Evolutionary conservation across 257 asterid species (phyloP).

Genomic region (Mentha longifolia): DNA sequence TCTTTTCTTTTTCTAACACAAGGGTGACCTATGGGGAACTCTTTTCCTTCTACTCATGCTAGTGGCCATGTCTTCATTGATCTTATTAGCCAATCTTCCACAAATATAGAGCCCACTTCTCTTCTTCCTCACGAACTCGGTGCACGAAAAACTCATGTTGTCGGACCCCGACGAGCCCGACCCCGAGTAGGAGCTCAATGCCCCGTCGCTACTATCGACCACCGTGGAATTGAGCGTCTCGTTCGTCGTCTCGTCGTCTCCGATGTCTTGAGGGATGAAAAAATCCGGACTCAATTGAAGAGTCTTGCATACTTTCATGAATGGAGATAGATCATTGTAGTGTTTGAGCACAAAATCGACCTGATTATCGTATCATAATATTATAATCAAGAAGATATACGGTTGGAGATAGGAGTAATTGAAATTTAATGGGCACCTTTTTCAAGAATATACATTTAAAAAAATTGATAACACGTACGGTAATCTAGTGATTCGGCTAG

Average conservation of each 20-base stretch:
- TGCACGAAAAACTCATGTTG: slow-evolving; percentile 75
- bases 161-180: slow-evolving; percentile 70
- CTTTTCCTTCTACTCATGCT: slow-evolving; percentile 95
- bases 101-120: slow-evolving; percentile 74
- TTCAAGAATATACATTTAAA: neutral
- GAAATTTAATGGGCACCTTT: neutral
- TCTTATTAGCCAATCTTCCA: slow-evolving; percentile 62
- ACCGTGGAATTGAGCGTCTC: slow-evolving; percentile 71
- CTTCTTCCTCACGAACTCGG: slow-evolving; percentile 76
- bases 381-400: slow-evolving; percentile 8
- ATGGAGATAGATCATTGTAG: slow-evolving; percentile 74
- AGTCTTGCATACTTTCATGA: slow-evolving; percentile 71
- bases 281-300: slow-evolving; percentile 89
- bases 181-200: slow-evolving; percentile 55
- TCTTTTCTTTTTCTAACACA: slow-evolving; percentile 59
- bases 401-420: neutral
- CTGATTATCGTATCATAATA: slow-evolving; percentile 34
- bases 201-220: slow-evolving; percentile 63
- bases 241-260: slow-evolving; percentile 64
- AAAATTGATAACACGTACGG: neutral
- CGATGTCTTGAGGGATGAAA: slow-evolving; percentile 83
- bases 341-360: slow-evolving; percentile 77
- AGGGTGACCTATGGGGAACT: slow-evolving; percentile 92
- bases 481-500: neutral
- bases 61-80: slow-evolving; percentile 70